A percentile compares a stretch with the other conserved stretches of the same genome.
Conservation (phyloP, 2,329 filamentous ascomycete genomes). For the Aspergillus persii region DNA sequence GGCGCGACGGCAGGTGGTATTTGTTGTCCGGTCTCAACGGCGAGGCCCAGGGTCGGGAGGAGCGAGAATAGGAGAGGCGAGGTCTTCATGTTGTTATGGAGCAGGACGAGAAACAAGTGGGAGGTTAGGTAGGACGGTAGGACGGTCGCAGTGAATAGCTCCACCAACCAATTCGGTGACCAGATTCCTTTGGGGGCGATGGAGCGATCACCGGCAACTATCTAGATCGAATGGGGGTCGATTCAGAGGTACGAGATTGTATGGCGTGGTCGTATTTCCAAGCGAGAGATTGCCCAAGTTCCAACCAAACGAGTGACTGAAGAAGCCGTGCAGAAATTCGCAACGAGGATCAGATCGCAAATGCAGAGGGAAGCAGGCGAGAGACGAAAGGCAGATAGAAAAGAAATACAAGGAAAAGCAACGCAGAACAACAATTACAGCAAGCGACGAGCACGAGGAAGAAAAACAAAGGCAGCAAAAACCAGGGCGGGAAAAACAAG, state of each 20-base stretch:
- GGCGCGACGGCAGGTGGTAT: slow-evolving; percentile 26
- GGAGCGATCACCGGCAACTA: background rate
- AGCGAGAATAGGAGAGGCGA: slow-evolving; percentile 16
- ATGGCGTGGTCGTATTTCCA: background rate
- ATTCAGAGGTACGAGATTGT: background rate
- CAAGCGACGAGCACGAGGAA: background rate
- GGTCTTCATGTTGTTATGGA: slow-evolving; percentile 17
- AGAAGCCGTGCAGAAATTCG: slow-evolving; percentile 2
- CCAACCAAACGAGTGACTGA: background rate
- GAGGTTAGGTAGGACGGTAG: background rate
- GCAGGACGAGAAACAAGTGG: background rate
- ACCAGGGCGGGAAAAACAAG: background rate
- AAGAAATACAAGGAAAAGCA: background rate
- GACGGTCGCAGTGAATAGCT: background rate
- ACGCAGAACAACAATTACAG: background rate
- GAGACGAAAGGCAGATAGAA: background rate
- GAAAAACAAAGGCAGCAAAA: background rate
- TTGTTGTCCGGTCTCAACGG: slow-evolving; percentile 27
- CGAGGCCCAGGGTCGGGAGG: slow-evolving; percentile 22
- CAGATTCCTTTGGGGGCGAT: background rate
- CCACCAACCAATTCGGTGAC: background rate
- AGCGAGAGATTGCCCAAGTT: background rate
- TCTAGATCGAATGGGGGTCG: background rate
- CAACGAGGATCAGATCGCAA: background rate
- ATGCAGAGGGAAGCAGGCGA: background rate